Percentiles rank a stretch among this genome's conserved stretches.
These are phyloP conservation scores for Phytopythium boreale DNA, from an alignment of 352 stramenopile species.

Conservation along the genomic window DNA sequence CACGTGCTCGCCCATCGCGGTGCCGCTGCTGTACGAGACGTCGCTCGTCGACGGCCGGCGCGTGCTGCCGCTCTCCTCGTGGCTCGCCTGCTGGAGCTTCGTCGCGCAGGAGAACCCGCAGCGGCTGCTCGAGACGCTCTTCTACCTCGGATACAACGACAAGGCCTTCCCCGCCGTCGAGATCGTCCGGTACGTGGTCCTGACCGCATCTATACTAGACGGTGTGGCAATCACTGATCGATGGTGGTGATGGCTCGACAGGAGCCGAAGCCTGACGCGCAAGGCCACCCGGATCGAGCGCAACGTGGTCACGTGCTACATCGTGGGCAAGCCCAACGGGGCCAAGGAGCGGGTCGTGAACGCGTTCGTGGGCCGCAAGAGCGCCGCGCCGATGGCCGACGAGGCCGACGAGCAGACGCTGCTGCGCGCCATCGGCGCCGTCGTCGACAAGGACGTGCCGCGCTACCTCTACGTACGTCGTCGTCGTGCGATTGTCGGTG, in stretches of 20 bases:
- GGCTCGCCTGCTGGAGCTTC: conserved; percentile 72
- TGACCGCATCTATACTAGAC: background rate
- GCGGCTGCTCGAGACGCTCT: conserved; percentile 73
- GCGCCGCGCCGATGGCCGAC: background rate
- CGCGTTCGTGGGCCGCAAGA: conserved; percentile 47
- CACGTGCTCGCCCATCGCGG: conserved; percentile 53
- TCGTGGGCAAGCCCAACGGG: conserved; percentile 43
- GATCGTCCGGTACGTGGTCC: conserved; percentile 48
- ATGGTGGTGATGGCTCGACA: conserved; percentile 9
- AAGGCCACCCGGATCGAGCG: conserved; percentile 58
- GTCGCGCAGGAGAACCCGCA: conserved; percentile 73
- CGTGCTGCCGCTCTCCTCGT: conserved; percentile 51
- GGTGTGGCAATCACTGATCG: background rate
- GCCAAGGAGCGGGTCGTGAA: conserved; percentile 56
- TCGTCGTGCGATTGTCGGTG: too few species aligned
- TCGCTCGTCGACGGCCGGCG: conserved; percentile 49
- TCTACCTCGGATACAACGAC: conserved; percentile 83
- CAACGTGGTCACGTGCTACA: conserved; percentile 70
- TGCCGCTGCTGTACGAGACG: conserved; percentile 54
- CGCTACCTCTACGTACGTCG: conserved; percentile 71
- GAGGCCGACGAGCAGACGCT: conserved; percentile 36
- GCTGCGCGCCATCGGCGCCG: conserved; percentile 51
- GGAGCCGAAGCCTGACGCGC: conserved; percentile 51
- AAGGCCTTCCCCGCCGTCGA: conserved; percentile 63
- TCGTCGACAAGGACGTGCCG: conserved; percentile 48